Conservation (phyloP, 805 yeast species). For the Kuraishia piskuri region DNA sequence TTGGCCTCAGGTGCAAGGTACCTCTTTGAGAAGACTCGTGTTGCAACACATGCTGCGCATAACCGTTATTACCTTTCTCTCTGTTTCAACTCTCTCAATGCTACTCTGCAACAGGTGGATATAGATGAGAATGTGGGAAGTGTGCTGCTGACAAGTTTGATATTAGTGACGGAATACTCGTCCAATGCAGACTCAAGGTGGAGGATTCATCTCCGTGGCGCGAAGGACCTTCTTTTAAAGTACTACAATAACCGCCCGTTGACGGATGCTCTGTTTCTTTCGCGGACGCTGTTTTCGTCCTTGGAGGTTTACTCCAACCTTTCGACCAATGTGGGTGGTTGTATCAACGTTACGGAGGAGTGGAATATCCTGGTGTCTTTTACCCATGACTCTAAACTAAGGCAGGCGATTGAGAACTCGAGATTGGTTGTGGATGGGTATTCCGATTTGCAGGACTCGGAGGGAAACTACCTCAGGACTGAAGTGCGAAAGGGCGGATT, state of each 20-base stretch:
- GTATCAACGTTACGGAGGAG: conserved; percentile 35
- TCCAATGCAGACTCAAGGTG: conserved; percentile 44
- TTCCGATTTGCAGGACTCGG: conserved; percentile 5
- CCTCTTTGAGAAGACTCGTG: neutral
- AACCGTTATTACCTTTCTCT: conserved; percentile 52
- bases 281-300: conserved; percentile 28
- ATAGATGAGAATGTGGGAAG: conserved; percentile 47
- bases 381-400: conserved; percentile 17
- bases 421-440: conserved; percentile 18
- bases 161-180: conserved; percentile 54
- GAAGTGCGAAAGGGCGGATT: conserved; percentile 4
- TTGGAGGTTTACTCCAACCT: conserved; percentile 50
- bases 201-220: conserved; percentile 58
- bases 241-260: conserved; percentile 18
- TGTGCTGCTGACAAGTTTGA: conserved; percentile 52
- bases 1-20: conserved; percentile 63
- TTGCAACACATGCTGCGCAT: conserved; percentile 43
- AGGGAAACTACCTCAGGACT: conserved; percentile 6
- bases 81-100: conserved; percentile 51
- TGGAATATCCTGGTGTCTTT: conserved; percentile 24
- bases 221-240: conserved; percentile 47
- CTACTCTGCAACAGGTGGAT: conserved; percentile 28
- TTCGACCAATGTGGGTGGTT: conserved; percentile 42
- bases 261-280: conserved; percentile 13
- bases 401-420: conserved; percentile 8